Base-by-base conservation (phyloP, 805 yeast species). In the Pichia deserticola region DNA sequence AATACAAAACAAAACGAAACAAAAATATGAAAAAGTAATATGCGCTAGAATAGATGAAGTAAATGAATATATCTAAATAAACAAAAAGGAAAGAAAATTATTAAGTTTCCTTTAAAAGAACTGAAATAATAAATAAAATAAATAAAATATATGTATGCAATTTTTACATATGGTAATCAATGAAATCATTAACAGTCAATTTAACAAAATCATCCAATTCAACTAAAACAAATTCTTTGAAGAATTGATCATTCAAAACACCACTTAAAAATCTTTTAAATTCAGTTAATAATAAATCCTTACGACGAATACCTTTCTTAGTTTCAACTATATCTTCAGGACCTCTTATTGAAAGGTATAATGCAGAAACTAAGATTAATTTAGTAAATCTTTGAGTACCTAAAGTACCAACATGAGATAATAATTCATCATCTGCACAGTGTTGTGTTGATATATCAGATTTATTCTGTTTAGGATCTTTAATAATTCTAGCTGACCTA, bases 171-270 rank as follows among this genome's bases (percentile, higher is more conserved):
- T 64, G 68, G 44, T 53, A 60, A 48, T 65, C 66, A 38, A 63
- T 63, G 42, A 62, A 63, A 52, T 64, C 69, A 51, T 61, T 62
- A 15, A 65, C 58, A 38, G 57, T 59, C 30, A 61, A 51, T 48
- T 64, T 65, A 40, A 63, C 58, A 51, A 62, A 62, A 46, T 64
- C 67, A 47, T 61, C 63, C 48, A 63, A 44, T 20, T 55, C 58
- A 20, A 54, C 55, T 9, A 64, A 48, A 41, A 64, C 49, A 48
- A 54, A 51, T 2, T 47, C 48, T 41, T 60, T 63, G 43, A 63
- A 62, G 20, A 61, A 51, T 3, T 50, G 42, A 44, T 59, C 58
- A 47, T 61, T 63, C 20, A 62, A 45, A 11, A 63, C 57, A 38
- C 57, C 49, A 42, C 65, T 62, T 33, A 65, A 46, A 37, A 65